These are phyloP conservation scores for Rhododendron henanense DNA, from an alignment of 148 eudicot species.

Conservation along the genomic window DNA sequence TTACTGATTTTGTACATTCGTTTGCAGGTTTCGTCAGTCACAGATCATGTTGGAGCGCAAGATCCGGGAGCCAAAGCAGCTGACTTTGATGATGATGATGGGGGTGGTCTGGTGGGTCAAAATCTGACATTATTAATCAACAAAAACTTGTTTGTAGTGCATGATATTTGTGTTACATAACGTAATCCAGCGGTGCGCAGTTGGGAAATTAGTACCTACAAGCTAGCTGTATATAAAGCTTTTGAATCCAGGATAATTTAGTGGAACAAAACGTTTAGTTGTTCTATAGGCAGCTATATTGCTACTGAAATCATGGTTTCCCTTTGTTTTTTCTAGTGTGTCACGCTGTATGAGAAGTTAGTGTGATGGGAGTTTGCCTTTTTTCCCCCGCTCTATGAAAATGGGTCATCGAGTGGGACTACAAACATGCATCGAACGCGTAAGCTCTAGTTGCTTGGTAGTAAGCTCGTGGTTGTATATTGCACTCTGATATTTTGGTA, in stretches of 20 bases:
- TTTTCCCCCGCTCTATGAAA: not conserved
- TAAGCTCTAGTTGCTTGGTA: not conserved
- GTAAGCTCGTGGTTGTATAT: not conserved
- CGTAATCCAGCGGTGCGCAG: not conserved
- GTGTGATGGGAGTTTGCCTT: not conserved
- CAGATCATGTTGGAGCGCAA: slow-evolving; percentile 82
- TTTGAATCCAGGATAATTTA: not conserved
- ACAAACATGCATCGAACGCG: not conserved
- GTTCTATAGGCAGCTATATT: not conserved
- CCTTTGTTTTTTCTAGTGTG: not conserved
- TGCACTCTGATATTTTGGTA: not conserved
- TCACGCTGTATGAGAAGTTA: not conserved
- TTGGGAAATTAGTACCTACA: not conserved
- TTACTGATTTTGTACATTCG: slow-evolving; percentile 1
- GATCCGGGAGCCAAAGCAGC: slow-evolving; percentile 78
- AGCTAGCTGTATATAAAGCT: not conserved
- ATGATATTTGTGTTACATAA: not conserved
- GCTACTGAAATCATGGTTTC: not conserved
- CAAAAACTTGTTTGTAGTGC: not conserved
- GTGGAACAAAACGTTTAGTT: not conserved
- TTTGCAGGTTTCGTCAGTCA: slow-evolving; percentile 74
- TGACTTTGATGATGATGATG: slow-evolving; percentile 97
- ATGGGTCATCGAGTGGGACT: not conserved
- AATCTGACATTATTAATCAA: not conserved
- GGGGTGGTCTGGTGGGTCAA: slow-evolving; percentile 93